Percentiles rank a stretch among this genome's conserved stretches.
phyloP scores from a whole-genome alignment of 306 rosid species.

The Elaeagnus macrophylla region DNA sequence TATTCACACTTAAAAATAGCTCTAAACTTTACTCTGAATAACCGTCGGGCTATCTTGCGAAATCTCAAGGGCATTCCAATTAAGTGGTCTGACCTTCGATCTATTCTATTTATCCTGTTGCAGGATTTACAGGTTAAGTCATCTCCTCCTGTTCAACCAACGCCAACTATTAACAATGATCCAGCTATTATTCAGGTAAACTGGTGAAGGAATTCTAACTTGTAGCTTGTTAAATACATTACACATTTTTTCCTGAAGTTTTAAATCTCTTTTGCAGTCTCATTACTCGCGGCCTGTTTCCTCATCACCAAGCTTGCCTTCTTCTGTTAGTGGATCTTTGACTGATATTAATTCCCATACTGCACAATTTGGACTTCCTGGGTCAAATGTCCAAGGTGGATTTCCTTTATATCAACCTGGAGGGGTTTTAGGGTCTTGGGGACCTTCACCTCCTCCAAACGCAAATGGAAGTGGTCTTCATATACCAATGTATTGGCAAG shows the following conservation, averaged over 20 bases:
- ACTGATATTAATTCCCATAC: slow-evolving; percentile 57
- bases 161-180: slow-evolving; percentile 12
- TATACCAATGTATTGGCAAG: slow-evolving; percentile 95
- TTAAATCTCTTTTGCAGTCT: slow-evolving; percentile 50
- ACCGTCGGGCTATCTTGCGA: not conserved
- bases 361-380: slow-evolving; percentile 58
- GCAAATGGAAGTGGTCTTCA: slow-evolving; percentile 70
- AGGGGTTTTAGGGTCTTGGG: slow-evolving; percentile 78
- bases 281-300: slow-evolving; percentile 59
- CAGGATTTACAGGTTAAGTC: slow-evolving; percentile 23
- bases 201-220: not conserved
- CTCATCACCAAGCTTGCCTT: slow-evolving; percentile 49
- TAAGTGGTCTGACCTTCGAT: not conserved
- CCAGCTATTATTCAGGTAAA: slow-evolving; percentile 23
- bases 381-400: slow-evolving; percentile 61
- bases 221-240: not conserved
- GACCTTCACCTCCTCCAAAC: slow-evolving; percentile 57
- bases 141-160: slow-evolving; percentile 15
- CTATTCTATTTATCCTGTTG: not conserved
- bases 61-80: not conserved
- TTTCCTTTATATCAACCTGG: slow-evolving; percentile 86
- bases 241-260: not conserved
- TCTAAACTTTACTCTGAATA: not conserved
- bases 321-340: slow-evolving; percentile 55
- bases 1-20: no score